These are phyloP conservation scores for Dillenia turbinata DNA, from an alignment of 164 flowering plant genomes.

Conservation along the genomic window DNA sequence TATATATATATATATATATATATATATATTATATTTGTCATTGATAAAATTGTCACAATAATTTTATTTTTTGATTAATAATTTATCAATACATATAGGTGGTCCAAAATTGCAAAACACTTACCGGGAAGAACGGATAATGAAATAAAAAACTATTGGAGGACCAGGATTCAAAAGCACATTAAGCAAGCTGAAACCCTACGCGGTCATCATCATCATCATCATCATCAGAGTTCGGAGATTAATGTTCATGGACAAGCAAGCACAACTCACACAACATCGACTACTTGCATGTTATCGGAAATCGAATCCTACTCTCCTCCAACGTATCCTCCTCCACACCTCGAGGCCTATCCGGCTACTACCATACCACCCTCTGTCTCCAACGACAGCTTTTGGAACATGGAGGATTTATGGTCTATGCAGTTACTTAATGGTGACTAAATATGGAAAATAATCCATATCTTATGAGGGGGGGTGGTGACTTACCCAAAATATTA, in stretches of 20 bases:
- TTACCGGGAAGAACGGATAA: constrained; percentile 80
- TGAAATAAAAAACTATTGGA: constrained; percentile 77
- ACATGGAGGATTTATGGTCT: constrained; percentile 70
- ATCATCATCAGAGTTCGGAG: constrained; percentile 28
- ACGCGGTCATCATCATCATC: constrained; percentile 14
- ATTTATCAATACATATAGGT: constrained; percentile 26
- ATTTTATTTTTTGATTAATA: not conserved
- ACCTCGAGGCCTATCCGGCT: constrained; percentile 19
- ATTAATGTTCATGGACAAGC: constrained; percentile 15
- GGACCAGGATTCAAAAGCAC: constrained; percentile 75
- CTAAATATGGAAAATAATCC: constrained; percentile 7
- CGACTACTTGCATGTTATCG: constrained; percentile 2
- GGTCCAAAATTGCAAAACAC: constrained; percentile 82
- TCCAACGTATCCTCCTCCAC: constrained; percentile 19
- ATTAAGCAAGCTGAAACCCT: constrained; percentile 45
- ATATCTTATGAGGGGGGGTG: not conserved
- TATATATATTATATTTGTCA: no score
- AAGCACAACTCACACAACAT: constrained; percentile 33
- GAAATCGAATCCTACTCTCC: constrained; percentile 37
- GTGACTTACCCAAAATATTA: no score
- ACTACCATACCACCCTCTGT: constrained; percentile 15
- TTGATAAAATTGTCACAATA: not conserved
- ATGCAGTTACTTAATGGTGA: constrained; percentile 52
- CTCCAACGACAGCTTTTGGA: constrained; percentile 46
- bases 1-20: no score